Base-by-base conservation (phyloP, 805 yeast species). In the Pichia deserticola region DNA sequence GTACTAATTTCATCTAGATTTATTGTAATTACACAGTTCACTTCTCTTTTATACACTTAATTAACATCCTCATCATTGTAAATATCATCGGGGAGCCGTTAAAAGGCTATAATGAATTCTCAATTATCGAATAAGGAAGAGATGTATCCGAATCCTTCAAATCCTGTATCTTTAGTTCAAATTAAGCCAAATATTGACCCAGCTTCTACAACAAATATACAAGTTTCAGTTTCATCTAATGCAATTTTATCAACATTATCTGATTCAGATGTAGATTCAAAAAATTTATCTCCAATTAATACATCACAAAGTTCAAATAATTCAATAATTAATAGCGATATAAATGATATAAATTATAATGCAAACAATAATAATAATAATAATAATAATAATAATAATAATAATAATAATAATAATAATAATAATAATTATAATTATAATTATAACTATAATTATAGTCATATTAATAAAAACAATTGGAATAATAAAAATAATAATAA, bases 111-210 rank as follows among this genome's bases (percentile, higher is more conserved):
- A 32, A 25, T 25, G 45, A 43, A 20, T n/a, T 25, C 7, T 25
- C 39, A 34, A 20, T 2, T n/a, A 13, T 7, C 36, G 8, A 28
- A 35, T 6, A 6, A 30, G 15, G n/a, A 7, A 25, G n/a, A 42
- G 45, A 42, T 33, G 28, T 33, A 7, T 34, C 29, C 40, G 11
- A 43, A 10, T 36, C 13, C 40, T 12, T 11, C 30, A 5, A 50
- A 50, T 38, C 52, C 52, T 1, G 37, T 45, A 5, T 45, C 52
- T 7, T 29, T 45, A 10, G 40, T 50, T 4, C 42, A 42, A 8
- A 4, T 29, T 4, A 32, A 42, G 12, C 20, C 41, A 5, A 38
- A 36, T 25, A 13, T 41, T 1, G 49, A 41, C 29, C 43, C 48
- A 11, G 33, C 49, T 13, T 29, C 49, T 4, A 50, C 49, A 7